These are phyloP conservation scores for Styphnolobium japonicum DNA, from an alignment of 306 rosid species.

Conservation along the genomic window DNA sequence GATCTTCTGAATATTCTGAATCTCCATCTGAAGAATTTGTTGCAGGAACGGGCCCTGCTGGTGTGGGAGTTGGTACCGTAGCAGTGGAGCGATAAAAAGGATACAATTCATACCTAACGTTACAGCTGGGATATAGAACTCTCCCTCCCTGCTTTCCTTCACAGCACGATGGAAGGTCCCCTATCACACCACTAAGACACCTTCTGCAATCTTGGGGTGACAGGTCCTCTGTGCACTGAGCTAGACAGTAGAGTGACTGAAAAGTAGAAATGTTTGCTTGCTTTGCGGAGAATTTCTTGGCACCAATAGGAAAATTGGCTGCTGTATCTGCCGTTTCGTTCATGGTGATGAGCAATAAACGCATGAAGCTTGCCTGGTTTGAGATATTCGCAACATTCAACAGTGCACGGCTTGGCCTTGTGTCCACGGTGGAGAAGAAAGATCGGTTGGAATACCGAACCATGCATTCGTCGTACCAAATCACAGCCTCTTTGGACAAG, in stretches of 20 bases:
- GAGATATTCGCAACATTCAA: neutral
- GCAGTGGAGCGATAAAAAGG: neutral
- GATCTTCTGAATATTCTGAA: neutral
- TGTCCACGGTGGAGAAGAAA: conserved; percentile 19
- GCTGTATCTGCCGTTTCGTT: conserved; percentile 18
- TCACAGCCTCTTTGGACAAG: neutral
- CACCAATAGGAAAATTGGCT: neutral
- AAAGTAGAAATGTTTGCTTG: conserved; percentile 16
- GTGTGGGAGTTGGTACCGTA: neutral
- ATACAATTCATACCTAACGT: neutral
- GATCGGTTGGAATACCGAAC: conserved; percentile 25
- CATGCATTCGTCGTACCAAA: conserved; percentile 35
- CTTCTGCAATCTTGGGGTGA: conserved; percentile 11
- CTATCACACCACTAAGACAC: conserved; percentile 15
- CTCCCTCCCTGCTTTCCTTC: neutral
- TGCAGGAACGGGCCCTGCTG: neutral
- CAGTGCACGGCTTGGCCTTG: too few species aligned
- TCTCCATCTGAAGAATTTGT: neutral
- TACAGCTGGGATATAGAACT: neutral
- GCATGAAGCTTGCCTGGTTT: neutral
- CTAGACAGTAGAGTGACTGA: conserved; percentile 10
- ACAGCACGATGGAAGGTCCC: neutral
- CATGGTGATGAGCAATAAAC: conserved; percentile 2
- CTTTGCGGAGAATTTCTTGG: conserved; percentile 21
- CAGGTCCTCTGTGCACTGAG: conserved; percentile 37